Evolutionary conservation across 2,329 filamentous ascomycete species (phyloP).

Genomic region (Dryadomyces sulphureus): DNA sequence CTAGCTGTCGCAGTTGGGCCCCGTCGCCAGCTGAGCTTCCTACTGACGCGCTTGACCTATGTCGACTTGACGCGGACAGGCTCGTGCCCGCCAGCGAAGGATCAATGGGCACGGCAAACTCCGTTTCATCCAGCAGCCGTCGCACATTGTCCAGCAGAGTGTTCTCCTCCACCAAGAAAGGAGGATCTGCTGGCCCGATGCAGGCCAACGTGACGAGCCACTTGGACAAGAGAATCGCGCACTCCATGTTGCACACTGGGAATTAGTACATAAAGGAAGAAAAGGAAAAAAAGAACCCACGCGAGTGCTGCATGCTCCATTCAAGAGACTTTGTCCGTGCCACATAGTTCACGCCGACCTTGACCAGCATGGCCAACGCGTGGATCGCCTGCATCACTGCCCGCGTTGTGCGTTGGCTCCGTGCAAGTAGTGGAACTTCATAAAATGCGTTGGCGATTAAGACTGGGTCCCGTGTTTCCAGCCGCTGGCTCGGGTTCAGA

Average conservation of each 20-base stretch:
- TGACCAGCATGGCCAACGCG: conserved; percentile 51
- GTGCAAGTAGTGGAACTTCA: conserved; percentile 40
- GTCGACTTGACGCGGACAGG: conserved; percentile 1
- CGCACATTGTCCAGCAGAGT: conserved; percentile 40
- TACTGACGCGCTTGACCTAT: neutral
- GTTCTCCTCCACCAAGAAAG: conserved; percentile 36
- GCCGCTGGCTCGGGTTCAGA: conserved; percentile 42
- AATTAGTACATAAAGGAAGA: neutral
- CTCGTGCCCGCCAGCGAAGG: conserved; percentile 32
- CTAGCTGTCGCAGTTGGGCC: conserved; percentile 37
- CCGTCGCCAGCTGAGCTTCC: conserved; percentile 26
- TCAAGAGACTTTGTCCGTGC: conserved; percentile 44
- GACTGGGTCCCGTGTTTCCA: conserved; percentile 50
- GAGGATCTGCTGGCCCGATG: conserved; percentile 33
- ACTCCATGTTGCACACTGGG: conserved; percentile 45
- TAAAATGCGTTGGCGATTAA: conserved; percentile 46
- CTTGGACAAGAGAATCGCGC: conserved; percentile 44
- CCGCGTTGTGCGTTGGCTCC: conserved; percentile 44
- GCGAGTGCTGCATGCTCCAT: conserved; percentile 48
- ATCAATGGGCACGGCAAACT: conserved; percentile 45
- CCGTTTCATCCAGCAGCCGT: conserved; percentile 46
- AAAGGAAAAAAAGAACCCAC: conserved; percentile 23
- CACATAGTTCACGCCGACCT: conserved; percentile 46
- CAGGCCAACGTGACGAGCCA: conserved; percentile 43
- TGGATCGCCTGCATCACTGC: conserved; percentile 55